Evolutionary conservation across 2,329 filamentous ascomycete species (phyloP).

Genomic region (Arthrobotrys megalospora): DNA sequence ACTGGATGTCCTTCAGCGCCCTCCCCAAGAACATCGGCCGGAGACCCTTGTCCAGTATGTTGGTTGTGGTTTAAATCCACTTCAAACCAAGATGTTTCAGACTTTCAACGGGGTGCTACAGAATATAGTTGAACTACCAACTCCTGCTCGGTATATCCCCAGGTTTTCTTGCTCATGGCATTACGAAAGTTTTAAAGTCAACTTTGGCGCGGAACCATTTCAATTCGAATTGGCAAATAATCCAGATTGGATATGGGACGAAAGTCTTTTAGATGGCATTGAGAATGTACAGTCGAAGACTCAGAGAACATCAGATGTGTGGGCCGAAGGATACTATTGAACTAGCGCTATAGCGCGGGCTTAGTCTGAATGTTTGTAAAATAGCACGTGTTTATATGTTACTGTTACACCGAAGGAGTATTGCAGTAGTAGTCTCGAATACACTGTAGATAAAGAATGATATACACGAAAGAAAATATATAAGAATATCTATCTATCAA

Average conservation of each 20-base stretch:
- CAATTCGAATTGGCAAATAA: conserved; percentile 30
- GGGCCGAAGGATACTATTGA: too few species aligned
- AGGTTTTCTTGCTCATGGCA: not conserved
- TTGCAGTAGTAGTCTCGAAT: too few species aligned
- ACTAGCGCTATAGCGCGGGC: too few species aligned
- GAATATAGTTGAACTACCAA: not conserved
- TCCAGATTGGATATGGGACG: conserved; percentile 28
- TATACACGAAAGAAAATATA: too few species aligned
- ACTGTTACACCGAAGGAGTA: too few species aligned
- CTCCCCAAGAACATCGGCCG: not conserved
- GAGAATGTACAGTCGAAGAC: not conserved
- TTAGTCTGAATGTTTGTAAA: too few species aligned
- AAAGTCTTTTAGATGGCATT: not conserved
- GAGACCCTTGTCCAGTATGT: not conserved
- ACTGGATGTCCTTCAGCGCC: too few species aligned
- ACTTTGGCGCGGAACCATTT: conserved; percentile 32
- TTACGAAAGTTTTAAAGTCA: conserved; percentile 9
- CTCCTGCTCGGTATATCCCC: conserved; percentile 10
- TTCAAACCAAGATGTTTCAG: conserved; percentile 3
- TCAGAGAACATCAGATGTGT: too few species aligned
- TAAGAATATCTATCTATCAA: too few species aligned
- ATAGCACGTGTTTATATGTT: too few species aligned
- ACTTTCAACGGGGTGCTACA: not conserved
- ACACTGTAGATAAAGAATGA: too few species aligned
- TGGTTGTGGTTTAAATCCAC: not conserved